Evolutionary conservation across 169 alveolate species (phyloP), one percentile per base, ranked within the genome.

Genomic region (Plasmodium relictum): DNA sequence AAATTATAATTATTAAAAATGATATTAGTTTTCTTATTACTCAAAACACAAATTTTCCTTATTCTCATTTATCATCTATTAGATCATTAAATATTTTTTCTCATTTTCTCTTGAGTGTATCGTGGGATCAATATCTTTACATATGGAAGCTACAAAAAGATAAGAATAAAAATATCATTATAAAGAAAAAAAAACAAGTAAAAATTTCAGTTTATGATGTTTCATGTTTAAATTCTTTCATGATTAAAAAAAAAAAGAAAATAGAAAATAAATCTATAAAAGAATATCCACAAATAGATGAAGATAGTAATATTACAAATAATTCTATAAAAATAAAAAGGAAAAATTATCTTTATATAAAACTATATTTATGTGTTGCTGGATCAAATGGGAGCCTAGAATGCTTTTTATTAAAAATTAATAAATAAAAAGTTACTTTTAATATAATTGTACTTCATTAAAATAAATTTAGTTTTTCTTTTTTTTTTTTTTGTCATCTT

Each of bases 131-230:
- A 58, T 58, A 69, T 48, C 66, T 69, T 14, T 58, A 31, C 63
- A 56, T 83, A 10, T 83, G 91, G 91, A 69, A 56, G 16, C 14
- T 83, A 18, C 45, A 42, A 48, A 52, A 45, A 42, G 39, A 74
- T 26, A 22, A 74, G 26, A 61, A 66, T 7, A 44, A 20, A 12
- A 9, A 14, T 6, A 22, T 68, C 22, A 20, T 26, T 2, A 2
- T 83, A 22, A 20, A 41, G 4, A 83, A 18, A 31, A 31, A 12
- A 12, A 58, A 59, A 24, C 52, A 56, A 41, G 37, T 83, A 3
- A 83, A 83, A 83, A 83, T 69, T 48, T 76, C 91, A 14, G 85
- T 70, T 12, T 83, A 83, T 69, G 91, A 83, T 22, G 91, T 83
- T 56, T 83, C 86, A 0, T 83, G 91, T 54, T 18, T 69, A 69